Conservation (phyloP, 2,329 filamentous ascomycete species). For the Talaromyces amestolkiae region DNA sequence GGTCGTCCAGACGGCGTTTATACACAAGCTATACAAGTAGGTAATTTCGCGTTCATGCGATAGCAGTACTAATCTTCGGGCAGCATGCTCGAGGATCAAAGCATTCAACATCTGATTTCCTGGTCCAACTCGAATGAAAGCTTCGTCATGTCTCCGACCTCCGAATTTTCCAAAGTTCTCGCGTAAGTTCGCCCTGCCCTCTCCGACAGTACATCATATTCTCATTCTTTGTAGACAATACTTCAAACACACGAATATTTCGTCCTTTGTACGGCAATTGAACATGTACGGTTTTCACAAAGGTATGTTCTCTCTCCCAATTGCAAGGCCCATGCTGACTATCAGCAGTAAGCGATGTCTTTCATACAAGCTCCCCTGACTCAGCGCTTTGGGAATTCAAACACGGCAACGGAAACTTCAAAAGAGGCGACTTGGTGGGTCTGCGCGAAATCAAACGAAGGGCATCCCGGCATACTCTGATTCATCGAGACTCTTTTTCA, state of each 20-base stretch:
- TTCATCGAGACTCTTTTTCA: conserved; percentile 86
- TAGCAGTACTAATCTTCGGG: conserved; percentile 18
- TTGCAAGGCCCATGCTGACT: not conserved
- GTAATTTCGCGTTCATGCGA: conserved; percentile 29
- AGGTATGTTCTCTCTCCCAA: conserved; percentile 55
- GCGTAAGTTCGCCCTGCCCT: conserved; percentile 63
- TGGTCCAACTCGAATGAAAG: conserved; percentile 94
- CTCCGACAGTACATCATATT: not conserved
- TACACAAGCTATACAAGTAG: conserved; percentile 98
- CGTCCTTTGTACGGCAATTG: conserved; percentile 92
- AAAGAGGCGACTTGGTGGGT: conserved; percentile 85
- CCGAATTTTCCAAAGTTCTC: conserved; percentile 96
- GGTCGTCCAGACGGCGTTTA: conserved; percentile 96
- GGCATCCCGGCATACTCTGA: conserved; percentile 86
- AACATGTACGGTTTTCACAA: conserved; percentile 99
- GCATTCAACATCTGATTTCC: conserved; percentile 91
- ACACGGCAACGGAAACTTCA: conserved; percentile 95
- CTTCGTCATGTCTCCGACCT: conserved; percentile 97
- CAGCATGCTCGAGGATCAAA: conserved; percentile 94
- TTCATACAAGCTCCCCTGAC: conserved; percentile 90
- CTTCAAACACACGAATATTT: conserved; percentile 99
- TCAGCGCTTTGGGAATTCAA: conserved; percentile 98
- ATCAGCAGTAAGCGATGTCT: conserved; percentile 87
- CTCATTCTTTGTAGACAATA: conserved; percentile 68
- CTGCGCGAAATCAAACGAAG: conserved; percentile 93